Base-by-base conservation (phyloP, 108 stramenopile genomes). In the Nitzschia inconspicua region DNA sequence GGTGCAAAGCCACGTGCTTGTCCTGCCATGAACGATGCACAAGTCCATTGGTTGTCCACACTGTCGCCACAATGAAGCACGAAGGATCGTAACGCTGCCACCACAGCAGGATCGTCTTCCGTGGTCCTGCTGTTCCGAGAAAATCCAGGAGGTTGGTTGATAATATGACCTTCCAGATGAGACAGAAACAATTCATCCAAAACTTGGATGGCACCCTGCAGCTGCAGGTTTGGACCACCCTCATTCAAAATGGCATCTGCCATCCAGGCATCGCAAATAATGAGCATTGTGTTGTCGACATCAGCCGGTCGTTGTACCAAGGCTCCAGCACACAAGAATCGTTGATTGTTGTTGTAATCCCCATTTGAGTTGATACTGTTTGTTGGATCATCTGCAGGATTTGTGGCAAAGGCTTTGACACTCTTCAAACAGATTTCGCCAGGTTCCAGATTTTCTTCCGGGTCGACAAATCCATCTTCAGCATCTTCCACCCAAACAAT, bases 401-500 rank as follows among this genome's bases (percentile, higher is more conserved):
- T 8, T 29, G 22, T 32, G n/a, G 72, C 64, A 68, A 67, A 73
- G 10, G 72, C 66, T 29, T 73, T 73, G 60, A 73, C 36, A 18
- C 64, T 29, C 20, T 31, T 46, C 6, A 73, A 30, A 61, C 72
- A 73, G 18, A 63, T 42, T 61, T 73, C 72, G 26, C 72, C 72
- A 11, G 56, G 56, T 57, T 66, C 65, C 5, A 73, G 66, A 32
- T 73, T 73, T 43, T 68, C 72, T 13, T 67, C 72, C 28, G 66
- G 44, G 41, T 73, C 72, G 18, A 73, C 69, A 57, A 73, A 73
- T 30, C 50, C 72, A 18, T 73, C 66, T 57, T 73, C 72, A 11
- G 72, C 66, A 1, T 67, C 66, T 44, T 73, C 60, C 25, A 73
- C 44, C 66, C 66, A 73, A 6, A 73, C 47, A 2, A 27, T 41